Base-by-base conservation (phyloP, 2,329 filamentous ascomycete species). In the Fusarium incarnatum region DNA sequence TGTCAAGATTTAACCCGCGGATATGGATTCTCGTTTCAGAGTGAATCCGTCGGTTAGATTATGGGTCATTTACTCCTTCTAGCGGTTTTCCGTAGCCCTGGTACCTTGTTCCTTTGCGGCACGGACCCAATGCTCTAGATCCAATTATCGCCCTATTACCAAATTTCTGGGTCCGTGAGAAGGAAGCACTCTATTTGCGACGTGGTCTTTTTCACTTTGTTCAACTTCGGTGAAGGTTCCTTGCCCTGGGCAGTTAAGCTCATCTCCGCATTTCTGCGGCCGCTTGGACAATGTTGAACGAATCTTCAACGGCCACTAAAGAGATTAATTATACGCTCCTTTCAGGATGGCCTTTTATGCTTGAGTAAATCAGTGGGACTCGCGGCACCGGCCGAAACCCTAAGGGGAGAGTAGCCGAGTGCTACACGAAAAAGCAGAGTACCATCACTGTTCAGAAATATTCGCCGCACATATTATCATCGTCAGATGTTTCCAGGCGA, bases 281-380 rank as follows among this genome's bases (percentile, higher is more conserved):
- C 34, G 34, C 34, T 37, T n/a, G 18, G 34, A n/a, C 18, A 37
- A 6, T 4, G 2, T 12, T 12, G 10, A 7, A n/a, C 0, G 8
- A 37, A n/a, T n/a, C 34, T 37, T 37, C 34, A 37, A 37, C 34
- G 34, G 34, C 34, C 34, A n/a, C 34, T 37, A 37, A 37, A 1
- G 10, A 1, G 0, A 11, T n/a, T 37, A 6, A 37, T 37, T n/a
- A 1, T 2, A 11, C 34, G 18, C 2, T 37, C 10, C 6, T 37
- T 3, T 37, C 18, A 37, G 34, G 34, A 37, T n/a, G n/a, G n/a
- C n/a, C n/a, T 6, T 37, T 37, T n/a, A 37, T 37, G 34, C 34
- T 37, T 37, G 34, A 6, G 34, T 12, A 37, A 37, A 37, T 37
- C 34, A 37, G 34, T 37, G 34, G 34, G 18, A 37, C 34, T 37